phyloP scores from a whole-genome alignment of 495 filamentous ascomycete species.

The Neurospora sublineolata region DNA sequence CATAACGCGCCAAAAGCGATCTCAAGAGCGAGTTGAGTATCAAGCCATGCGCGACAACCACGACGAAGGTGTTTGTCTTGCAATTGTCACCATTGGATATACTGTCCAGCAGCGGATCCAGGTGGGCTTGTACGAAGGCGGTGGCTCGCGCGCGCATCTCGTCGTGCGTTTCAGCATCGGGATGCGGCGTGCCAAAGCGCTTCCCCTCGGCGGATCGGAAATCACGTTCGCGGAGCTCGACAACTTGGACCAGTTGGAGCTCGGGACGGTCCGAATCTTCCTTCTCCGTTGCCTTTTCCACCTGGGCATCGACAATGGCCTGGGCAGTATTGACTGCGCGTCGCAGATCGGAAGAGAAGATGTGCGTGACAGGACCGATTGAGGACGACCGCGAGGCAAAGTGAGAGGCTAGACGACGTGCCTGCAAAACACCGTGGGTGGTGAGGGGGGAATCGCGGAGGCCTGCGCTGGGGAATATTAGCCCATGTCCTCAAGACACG shows the following conservation, averaged over 20 bases:
- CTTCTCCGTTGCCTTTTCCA: not conserved
- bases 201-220: constrained; percentile 61
- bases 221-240: constrained; percentile 57
- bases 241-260: constrained; percentile 33
- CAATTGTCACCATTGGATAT: constrained; percentile 4
- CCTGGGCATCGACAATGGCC: constrained; percentile 46
- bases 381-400: constrained; percentile 37
- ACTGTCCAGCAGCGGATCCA: constrained; percentile 44
- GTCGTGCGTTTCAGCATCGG: constrained; percentile 43
- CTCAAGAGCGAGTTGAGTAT: constrained; percentile 59
- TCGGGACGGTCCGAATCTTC: not conserved
- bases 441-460: constrained; percentile 68
- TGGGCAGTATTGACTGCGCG: constrained; percentile 62
- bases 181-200: constrained; percentile 24
- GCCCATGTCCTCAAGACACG: not conserved
- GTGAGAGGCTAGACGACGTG: constrained; percentile 48
- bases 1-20: constrained; percentile 37
- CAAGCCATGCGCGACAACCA: constrained; percentile 70
- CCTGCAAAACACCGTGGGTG: constrained; percentile 69
- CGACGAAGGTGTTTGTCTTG: constrained; percentile 26
- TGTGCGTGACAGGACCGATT: constrained; percentile 37
- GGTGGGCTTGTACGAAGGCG: constrained; percentile 48
- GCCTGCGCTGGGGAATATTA: constrained; percentile 52
- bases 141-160: constrained; percentile 53
- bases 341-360: constrained; percentile 73